Conservation (phyloP, 202 grass and related monocot species). For the Schoenoplectus triqueter region DNA sequence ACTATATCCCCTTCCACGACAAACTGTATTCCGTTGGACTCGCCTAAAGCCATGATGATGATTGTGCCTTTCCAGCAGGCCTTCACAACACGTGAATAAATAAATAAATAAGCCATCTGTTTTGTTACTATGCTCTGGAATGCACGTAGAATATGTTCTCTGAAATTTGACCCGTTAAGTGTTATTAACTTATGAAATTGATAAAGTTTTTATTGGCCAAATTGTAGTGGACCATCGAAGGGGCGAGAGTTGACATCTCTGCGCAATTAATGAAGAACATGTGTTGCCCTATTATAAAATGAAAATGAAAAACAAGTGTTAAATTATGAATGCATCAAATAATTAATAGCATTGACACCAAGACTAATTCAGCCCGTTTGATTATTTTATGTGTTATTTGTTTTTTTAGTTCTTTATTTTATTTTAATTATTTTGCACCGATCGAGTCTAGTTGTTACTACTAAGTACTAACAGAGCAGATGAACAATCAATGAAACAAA, state of each 20-base stretch:
- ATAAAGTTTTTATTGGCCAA: slow-evolving; percentile 25
- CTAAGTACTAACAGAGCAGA: neutral
- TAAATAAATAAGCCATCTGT: neutral
- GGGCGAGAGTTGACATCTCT: slow-evolving; percentile 28
- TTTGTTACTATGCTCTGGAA: too few relatives aligned
- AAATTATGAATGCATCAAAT: neutral
- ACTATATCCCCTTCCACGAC: neutral
- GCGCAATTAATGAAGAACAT: slow-evolving; percentile 1
- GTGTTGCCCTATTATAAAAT: neutral
- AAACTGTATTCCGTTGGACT: slow-evolving; percentile 36
- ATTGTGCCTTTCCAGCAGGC: neutral
- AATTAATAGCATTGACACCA: too few relatives aligned
- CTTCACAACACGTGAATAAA: slow-evolving; percentile 13
- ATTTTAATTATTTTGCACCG: neutral
- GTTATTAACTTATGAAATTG: neutral
- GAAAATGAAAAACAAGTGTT: neutral
- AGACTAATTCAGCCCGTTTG: too few relatives aligned
- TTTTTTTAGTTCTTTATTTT: neutral
- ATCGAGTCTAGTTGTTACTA: neutral
- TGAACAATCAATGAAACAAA: neutral
- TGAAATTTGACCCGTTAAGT: too few relatives aligned
- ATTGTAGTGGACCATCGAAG: too few relatives aligned
- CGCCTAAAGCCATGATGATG: neutral
- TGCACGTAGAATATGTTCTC: too few relatives aligned
- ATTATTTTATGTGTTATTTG: neutral